Conservation (phyloP, 176 grass and related monocot species). For the Metroxylon sagu region DNA sequence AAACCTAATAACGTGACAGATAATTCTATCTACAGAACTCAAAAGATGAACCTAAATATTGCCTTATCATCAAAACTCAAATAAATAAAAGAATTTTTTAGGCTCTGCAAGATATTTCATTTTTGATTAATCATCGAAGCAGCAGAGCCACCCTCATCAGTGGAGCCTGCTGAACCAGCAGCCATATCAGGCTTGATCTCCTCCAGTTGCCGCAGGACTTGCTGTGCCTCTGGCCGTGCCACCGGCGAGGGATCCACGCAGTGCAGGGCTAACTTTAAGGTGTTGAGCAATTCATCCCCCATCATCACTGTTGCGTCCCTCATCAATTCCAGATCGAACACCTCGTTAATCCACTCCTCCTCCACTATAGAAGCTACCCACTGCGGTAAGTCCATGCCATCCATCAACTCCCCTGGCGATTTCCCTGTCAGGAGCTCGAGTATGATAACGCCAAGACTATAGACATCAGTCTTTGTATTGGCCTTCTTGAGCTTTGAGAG, state of each 20-base stretch:
- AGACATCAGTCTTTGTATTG: slow-evolving; percentile 86
- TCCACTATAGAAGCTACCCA: slow-evolving; percentile 89
- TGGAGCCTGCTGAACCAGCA: slow-evolving; percentile 7
- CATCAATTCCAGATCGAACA: slow-evolving; percentile 93
- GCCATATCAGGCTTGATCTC: slow-evolving; percentile 69
- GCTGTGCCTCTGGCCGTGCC: slow-evolving; percentile 56
- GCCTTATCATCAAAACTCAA: no score
- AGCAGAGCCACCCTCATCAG: not conserved
- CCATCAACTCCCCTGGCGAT: slow-evolving; percentile 62
- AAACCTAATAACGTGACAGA: no score
- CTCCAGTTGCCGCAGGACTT: slow-evolving; percentile 76
- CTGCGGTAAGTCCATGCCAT: slow-evolving; percentile 83
- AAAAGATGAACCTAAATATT: no score
- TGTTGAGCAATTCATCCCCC: slow-evolving; percentile 77
- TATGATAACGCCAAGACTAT: slow-evolving; percentile 78
- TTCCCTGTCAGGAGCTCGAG: slow-evolving; percentile 94
- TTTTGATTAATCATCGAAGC: no score
- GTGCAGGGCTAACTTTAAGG: slow-evolving; percentile 69
- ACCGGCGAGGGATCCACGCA: slow-evolving; percentile 71
- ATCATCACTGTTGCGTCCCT: slow-evolving; percentile 53
- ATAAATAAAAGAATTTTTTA: no score
- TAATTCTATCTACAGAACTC: no score
- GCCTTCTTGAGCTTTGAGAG: slow-evolving; percentile 92
- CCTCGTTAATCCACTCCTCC: slow-evolving; percentile 97
- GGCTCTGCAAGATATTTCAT: no score